Evolutionary conservation across 1,284 basidiomycete species (phyloP), one percentile per base, ranked within the genome.

Genomic region (Chondrostereum purpureum): DNA sequence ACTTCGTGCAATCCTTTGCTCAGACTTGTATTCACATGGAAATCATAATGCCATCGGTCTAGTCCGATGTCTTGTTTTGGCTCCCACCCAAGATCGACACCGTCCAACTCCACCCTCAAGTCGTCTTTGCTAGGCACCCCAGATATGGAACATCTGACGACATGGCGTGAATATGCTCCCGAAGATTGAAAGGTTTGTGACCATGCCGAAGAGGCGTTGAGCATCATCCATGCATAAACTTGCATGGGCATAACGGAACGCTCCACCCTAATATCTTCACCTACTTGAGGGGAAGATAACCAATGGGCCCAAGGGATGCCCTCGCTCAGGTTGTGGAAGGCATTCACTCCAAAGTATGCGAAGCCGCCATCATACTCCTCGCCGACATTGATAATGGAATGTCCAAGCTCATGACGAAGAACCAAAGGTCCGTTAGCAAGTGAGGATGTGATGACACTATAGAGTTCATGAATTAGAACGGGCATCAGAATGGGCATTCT

Each of bases 321-420:
- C 31, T 65, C 48, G 11, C 63, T 57, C 18, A 64, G 49, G 50
- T 77, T 59, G 34, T 72, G 65, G 19, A 70, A 73, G 3, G 86
- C 74, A 58, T 92, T 89, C 36, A 74, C 74, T 2, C 89, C 89
- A 51, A 75, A 86, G 60, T 92, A 92, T 2, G 69, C 81, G 50
- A 65, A 80, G 1, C 87, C 87, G 2, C 88, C 88, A 52, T 92
- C 89, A 56, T 92, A 92, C 65, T 92, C 89, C 63, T 92, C 89
- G 5, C 89, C 89, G 4, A 88, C 83, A 2, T 76, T 67, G 50
- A 88, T 84, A 45, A 88, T 77, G n/a, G 83, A 86, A 60, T 88
- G 84, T 0, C 89, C 88, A 1, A 92, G 77, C 61, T 92, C 89
- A 56, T 91, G 89, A 5, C 88, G 77, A 20, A 92, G 71, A 0